These are phyloP conservation scores for Hordeum vulgare DNA, from an alignment of 176 grass and related monocot species.

Conservation along the genomic window MorexV3_pseudomolecules_assembly NC_058522.1:571651625-571652124, in stretches of 20 bases:
- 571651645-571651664: neutral
- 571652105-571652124: too few species aligned
- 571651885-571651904: neutral
- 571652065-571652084: too few species aligned
- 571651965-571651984: too few species aligned
- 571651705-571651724: neutral
- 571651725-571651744: neutral
- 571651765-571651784: neutral
- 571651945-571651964: too few species aligned
- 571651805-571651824: constrained; percentile 89
- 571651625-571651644: neutral
- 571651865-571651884: neutral
- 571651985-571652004: too few species aligned
- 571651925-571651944: too few species aligned
- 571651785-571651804: neutral
- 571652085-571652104: too few species aligned
- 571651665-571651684: neutral
- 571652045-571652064: too few species aligned
- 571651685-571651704: neutral
- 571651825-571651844: constrained; percentile 69
- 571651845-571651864: constrained; percentile 90
- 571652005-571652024: too few species aligned
- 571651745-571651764: neutral
- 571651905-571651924: too few species aligned
- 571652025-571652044: too few species aligned